These are phyloP conservation scores for Eucalyptus marginata DNA, from an alignment of 345 rosid species.

Conservation along the genomic window DNA sequence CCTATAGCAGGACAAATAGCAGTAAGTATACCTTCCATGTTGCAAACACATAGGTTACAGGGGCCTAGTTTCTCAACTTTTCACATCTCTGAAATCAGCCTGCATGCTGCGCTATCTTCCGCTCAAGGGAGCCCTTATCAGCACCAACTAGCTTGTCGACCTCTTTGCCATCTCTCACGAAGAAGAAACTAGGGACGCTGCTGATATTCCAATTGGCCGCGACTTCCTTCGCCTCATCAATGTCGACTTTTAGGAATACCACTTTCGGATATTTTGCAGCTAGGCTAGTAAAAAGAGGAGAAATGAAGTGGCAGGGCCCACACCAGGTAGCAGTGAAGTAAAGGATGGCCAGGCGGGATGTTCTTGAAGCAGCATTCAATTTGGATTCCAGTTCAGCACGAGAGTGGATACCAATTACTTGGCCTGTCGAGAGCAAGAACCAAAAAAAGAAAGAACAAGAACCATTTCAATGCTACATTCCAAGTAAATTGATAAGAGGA, in stretches of 20 bases:
- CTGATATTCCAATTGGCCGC: slow-evolving; percentile 63
- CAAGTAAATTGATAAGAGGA: not conserved
- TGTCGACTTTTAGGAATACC: slow-evolving; percentile 80
- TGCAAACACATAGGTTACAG: not conserved
- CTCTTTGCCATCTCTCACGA: slow-evolving; percentile 64
- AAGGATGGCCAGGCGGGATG: slow-evolving; percentile 61
- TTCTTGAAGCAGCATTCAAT: slow-evolving; percentile 49
- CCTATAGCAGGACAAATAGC: not conserved
- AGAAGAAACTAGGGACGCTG: slow-evolving; percentile 69
- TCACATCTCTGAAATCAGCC: not conserved
- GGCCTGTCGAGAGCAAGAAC: slow-evolving; percentile 23
- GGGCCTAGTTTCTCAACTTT: not conserved
- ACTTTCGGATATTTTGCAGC: slow-evolving; percentile 57
- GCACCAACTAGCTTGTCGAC: slow-evolving; percentile 86
- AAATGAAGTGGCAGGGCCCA: slow-evolving; percentile 83
- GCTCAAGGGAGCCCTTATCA: slow-evolving; percentile 61
- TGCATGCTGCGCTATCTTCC: slow-evolving; percentile 53
- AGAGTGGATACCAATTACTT: slow-evolving; percentile 63
- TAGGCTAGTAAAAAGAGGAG: slow-evolving; percentile 63
- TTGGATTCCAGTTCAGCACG: slow-evolving; percentile 54
- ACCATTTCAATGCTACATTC: not conserved
- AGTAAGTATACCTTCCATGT: not conserved
- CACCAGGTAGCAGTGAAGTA: slow-evolving; percentile 97
- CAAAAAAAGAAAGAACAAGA: not conserved
- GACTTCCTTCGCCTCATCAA: slow-evolving; percentile 48